Conservation (phyloP, 192 early-diverging fungal species). For the Physocladia obscura region DNA sequence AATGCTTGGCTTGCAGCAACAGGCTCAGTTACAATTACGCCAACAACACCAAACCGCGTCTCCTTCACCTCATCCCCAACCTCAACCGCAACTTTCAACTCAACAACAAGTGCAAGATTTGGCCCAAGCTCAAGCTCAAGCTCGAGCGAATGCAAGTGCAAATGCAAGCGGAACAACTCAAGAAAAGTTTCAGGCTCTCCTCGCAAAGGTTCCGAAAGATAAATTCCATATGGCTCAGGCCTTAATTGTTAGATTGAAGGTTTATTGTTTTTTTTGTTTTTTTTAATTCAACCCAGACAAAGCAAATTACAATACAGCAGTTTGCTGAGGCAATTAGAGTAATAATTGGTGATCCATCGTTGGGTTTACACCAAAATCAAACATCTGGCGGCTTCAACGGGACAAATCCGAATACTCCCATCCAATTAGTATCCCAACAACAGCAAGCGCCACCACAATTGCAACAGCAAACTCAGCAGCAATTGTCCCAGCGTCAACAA, state of each 20-base stretch:
- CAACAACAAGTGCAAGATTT: background rate
- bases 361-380: background rate
- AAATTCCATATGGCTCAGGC: slow-evolving; percentile 5
- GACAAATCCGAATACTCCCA: background rate
- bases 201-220: slow-evolving; percentile 15
- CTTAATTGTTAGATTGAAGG: background rate
- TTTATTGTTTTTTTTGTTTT: background rate
- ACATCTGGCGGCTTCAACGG: background rate
- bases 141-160: background rate
- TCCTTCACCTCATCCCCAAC: background rate
- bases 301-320: slow-evolving; percentile 3
- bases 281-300: background rate
- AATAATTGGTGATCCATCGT: background rate
- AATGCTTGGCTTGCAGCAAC: too few relatives aligned
- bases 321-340: slow-evolving; percentile 20
- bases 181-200: slow-evolving; percentile 4
- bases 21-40: background rate
- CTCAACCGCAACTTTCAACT: background rate
- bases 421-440: background rate
- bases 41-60: background rate
- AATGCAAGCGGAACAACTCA: slow-evolving; percentile 3
- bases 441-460: background rate
- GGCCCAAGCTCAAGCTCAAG: background rate
- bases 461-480: slow-evolving; percentile 16
- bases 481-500: background rate